phyloP scores from a whole-genome alignment of 441 rosid genomes.

The Gossypium lobatum region DNA sequence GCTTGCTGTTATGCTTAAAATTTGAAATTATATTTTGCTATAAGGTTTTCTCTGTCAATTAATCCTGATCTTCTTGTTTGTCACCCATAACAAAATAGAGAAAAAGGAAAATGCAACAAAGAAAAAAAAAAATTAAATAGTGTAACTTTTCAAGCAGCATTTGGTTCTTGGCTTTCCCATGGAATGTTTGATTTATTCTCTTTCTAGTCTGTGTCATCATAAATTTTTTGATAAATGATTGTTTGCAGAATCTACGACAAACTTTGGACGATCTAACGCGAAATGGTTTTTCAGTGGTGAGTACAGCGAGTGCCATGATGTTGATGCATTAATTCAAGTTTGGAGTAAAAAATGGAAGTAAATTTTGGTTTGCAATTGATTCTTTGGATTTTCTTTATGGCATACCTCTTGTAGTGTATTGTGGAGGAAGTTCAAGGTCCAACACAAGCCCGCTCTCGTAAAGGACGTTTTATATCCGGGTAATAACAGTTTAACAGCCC shows the following conservation, averaged over 20 bases:
- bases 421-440: conserved; percentile 99
- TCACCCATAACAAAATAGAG: background rate
- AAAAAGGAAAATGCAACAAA: background rate
- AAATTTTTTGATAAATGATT: conserved; percentile 10
- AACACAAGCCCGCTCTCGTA: conserved; percentile 90
- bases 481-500: conserved; percentile 27
- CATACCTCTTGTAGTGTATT: conserved; percentile 59
- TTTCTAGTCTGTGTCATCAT: background rate
- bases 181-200: conserved; percentile 1
- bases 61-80: background rate
- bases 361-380: conserved; percentile 4
- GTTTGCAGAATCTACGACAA: conserved; percentile 92
- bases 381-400: conserved; percentile 7
- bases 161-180: background rate
- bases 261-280: conserved; percentile 95
- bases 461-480: conserved; percentile 97
- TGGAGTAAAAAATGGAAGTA: background rate
- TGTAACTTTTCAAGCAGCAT: background rate
- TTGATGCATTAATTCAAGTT: background rate
- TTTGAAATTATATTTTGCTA: background rate
- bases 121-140: background rate
- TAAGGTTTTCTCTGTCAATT: background rate
- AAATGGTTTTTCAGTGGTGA: conserved; percentile 89
- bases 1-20: background rate
- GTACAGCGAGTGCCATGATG: conserved; percentile 20